Evolutionary conservation across 441 rosid genomes (phyloP).

Genomic region (Kokia cookei): DNA sequence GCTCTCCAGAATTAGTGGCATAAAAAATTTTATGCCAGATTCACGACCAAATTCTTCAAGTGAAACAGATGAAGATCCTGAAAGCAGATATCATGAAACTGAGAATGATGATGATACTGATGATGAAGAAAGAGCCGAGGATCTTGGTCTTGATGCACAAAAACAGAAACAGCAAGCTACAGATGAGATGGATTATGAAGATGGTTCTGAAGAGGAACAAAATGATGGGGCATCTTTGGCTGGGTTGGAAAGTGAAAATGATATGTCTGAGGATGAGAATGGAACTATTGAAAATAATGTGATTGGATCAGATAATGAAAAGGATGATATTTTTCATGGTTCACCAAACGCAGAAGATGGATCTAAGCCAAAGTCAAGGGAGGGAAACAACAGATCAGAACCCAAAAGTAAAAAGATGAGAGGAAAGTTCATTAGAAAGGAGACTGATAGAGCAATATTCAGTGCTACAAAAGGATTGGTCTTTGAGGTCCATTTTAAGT

Average conservation of each 20-base stretch:
- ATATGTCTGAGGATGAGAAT: conserved; percentile 37
- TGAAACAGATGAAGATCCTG: conserved; percentile 52
- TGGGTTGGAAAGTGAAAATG: conserved; percentile 56
- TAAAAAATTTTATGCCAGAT: conserved; percentile 35
- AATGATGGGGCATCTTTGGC: conserved; percentile 32
- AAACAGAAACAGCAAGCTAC: conserved; percentile 49
- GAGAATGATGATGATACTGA: conserved; percentile 35
- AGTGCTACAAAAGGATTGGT: conserved; percentile 36
- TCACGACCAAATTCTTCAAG: conserved; percentile 32
- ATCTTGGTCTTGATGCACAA: conserved; percentile 83
- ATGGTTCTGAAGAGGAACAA: conserved; percentile 49
- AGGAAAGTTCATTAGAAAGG: conserved; percentile 14
- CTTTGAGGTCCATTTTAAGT: conserved; percentile 81
- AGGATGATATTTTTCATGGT: conserved; percentile 17
- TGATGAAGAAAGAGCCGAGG: conserved; percentile 59
- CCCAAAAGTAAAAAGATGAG: conserved; percentile 28
- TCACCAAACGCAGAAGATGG: conserved; percentile 11
- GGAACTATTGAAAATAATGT: conserved; percentile 36
- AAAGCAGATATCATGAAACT: conserved; percentile 24
- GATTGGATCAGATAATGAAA: conserved; percentile 10
- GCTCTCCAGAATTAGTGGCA: conserved; percentile 76
- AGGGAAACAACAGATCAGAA: conserved; percentile 26
- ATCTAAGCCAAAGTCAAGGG: conserved; percentile 21
- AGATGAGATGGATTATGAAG: conserved; percentile 90
- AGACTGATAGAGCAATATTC: conserved; percentile 49